Evolutionary conservation across 805 yeast species (phyloP), one percentile per base, ranked within the genome.

Genomic region (Saitoella complicata): DNA sequence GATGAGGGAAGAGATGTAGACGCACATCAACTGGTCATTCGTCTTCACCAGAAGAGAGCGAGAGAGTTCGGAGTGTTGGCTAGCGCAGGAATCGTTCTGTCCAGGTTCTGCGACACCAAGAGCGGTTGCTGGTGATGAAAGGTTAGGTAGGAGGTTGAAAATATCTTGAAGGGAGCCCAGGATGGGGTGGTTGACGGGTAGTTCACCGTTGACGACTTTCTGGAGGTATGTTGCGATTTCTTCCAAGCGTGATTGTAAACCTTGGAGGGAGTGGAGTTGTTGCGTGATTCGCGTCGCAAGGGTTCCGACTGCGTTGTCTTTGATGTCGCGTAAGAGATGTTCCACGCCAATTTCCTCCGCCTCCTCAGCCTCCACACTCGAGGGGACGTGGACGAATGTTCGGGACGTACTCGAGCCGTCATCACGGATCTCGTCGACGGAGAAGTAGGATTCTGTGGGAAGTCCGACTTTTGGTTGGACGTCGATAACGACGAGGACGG

Each of bases 281-380:
- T 82, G 80, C 10, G 97, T 86, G 45, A 91, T 76, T 58, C 80
- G 76, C 43, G 87, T 75, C 2, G 96, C 79, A 48, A 91, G 71
- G 41, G 80, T 80, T 7, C 98, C 98, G 9, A 95, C 93, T 7
- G 97, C 95, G 55, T 87, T 95, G 59, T 88, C 96, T 56, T 96
- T 76, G 29, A 86, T 85, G 58, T 91, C 98, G 58, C 97, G 78
- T 48, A 91, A 65, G 49, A 91, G 65, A 61, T 91, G 99, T 62
- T 91, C 99, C 9, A 91, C 99, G 50, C 98, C 99, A 53, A 91
- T 91, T 64, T 91, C 99, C 64, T 91, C 99, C 7, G 98, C 98
- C 60, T 91, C 99, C 59, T 91, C 98, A 3, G 99, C 99, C 59
- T 83, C 88, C 51, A 93, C 85, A 31, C 75, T 69, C 9, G 95